phyloP scores from a whole-genome alignment of 129 eudicot species.

The Saussurea involucrata region DNA sequence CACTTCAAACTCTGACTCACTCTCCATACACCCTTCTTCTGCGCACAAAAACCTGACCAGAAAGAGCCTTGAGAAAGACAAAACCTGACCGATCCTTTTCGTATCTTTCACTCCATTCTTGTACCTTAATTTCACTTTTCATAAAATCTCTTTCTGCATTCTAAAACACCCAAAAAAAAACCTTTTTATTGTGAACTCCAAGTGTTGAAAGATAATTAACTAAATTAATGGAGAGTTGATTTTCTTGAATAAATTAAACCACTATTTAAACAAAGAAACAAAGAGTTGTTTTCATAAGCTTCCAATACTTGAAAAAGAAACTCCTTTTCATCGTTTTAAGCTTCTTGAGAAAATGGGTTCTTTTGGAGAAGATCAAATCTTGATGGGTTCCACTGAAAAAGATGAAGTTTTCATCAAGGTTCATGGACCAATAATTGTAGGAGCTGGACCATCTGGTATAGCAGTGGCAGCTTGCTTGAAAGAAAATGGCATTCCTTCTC shows the following conservation, averaged over 20 bases:
- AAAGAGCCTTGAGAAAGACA: slow-evolving; percentile 47
- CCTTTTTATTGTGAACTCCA: neutral
- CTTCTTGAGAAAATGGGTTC: neutral
- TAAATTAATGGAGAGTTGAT: neutral
- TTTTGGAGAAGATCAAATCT: neutral
- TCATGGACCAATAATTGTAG: slow-evolving; percentile 74
- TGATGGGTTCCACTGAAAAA: slow-evolving; percentile 43
- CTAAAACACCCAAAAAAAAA: neutral
- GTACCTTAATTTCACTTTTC: neutral
- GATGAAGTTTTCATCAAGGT: slow-evolving; percentile 26
- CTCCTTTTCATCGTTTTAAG: neutral
- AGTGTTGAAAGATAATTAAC: neutral
- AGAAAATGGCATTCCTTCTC: slow-evolving; percentile 47
- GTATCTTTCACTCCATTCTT: slow-evolving; percentile 45
- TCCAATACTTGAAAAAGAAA: neutral
- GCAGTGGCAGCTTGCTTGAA: slow-evolving; percentile 73
- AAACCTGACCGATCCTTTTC: slow-evolving; percentile 48
- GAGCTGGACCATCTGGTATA: slow-evolving; percentile 86
- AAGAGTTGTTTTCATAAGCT: neutral
- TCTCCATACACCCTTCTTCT: neutral
- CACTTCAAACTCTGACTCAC: neutral
- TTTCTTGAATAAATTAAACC: too few relatives aligned
- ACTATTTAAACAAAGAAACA: neutral
- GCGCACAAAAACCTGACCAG: slow-evolving; percentile 16
- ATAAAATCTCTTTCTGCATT: slow-evolving; percentile 23